phyloP scores from a whole-genome alignment of 192 early-diverging fungal species.

The Diversispora epigaea region DNA sequence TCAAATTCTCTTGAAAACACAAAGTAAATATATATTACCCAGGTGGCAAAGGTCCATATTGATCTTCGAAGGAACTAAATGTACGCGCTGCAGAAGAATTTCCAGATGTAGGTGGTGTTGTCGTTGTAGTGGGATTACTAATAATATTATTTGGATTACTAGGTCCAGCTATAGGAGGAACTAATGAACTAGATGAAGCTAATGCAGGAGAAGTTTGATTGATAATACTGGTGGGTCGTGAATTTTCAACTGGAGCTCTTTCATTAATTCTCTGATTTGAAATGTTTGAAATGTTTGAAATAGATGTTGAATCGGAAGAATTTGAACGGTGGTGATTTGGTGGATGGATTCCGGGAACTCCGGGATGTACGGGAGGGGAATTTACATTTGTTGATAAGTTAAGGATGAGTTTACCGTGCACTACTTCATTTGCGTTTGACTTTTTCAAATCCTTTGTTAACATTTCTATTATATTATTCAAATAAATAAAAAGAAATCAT shows the following conservation, averaged over 20 bases:
- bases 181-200: too few species aligned
- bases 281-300: neutral
- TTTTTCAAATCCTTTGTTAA: slow-evolving; percentile 88
- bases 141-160: too few species aligned
- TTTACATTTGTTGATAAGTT: slow-evolving; percentile 67
- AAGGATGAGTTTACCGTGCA: slow-evolving; percentile 84
- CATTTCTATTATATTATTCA: slow-evolving; percentile 60
- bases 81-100: slow-evolving; percentile 28
- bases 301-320: slow-evolving; percentile 44
- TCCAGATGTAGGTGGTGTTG: neutral
- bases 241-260: neutral
- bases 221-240: slow-evolving; percentile 26
- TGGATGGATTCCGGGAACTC: slow-evolving; percentile 26
- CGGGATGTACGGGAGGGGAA: slow-evolving; percentile 34
- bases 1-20: neutral
- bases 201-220: slow-evolving; percentile 29
- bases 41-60: slow-evolving; percentile 54
- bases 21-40: slow-evolving; percentile 25
- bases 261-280: neutral
- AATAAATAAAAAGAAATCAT: slow-evolving; percentile 27
- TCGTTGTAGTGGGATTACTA: neutral
- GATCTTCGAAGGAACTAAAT: slow-evolving; percentile 56
- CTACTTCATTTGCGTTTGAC: slow-evolving; percentile 74
- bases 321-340: slow-evolving; percentile 35
- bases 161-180: too few species aligned